Conservation (phyloP, 139 green algal genomes). For the Coelastrella sp. region DNA sequence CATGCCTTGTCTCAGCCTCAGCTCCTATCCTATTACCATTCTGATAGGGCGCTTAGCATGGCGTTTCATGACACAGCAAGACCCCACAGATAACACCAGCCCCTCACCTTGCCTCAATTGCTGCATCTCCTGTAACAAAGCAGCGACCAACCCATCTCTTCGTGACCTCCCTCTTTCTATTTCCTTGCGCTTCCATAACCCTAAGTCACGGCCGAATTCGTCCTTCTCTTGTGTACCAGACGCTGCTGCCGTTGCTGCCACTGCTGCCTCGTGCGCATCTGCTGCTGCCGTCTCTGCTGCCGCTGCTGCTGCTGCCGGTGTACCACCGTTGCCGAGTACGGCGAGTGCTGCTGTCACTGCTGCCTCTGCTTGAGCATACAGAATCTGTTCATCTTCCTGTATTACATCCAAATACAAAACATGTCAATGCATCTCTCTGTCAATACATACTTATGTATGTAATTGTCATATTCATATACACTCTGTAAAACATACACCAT, state of each 20-base stretch:
- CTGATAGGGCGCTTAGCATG: too few species aligned
- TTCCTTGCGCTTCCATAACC: conserved; percentile 67
- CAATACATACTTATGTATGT: too few species aligned
- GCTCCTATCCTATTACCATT: too few species aligned
- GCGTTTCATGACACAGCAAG: not conserved
- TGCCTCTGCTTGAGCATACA: conserved; percentile 67
- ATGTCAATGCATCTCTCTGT: too few species aligned
- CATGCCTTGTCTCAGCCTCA: too few species aligned
- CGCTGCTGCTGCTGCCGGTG: conserved; percentile 50
- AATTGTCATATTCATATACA: too few species aligned
- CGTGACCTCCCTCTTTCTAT: conserved; percentile 38
- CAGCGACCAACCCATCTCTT: conserved; percentile 1
- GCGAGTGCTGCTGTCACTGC: conserved; percentile 73
- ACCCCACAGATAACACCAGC: not conserved
- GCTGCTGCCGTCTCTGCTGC: conserved; percentile 61
- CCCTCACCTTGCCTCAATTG: not conserved
- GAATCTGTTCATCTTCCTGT: conserved; percentile 37
- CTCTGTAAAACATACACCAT: too few species aligned
- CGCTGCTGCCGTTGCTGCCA: conserved; percentile 21
- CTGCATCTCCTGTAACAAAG: not conserved
- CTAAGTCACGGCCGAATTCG: conserved; percentile 91
- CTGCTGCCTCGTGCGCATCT: conserved; percentile 49
- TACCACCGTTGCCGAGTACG: conserved; percentile 62
- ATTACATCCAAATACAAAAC: not conserved
- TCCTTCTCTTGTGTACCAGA: conserved; percentile 63